Evolutionary conservation across 1,284 basidiomycete genomes (phyloP), one percentile per base, ranked within the genome.

Genomic region (Mycosarcoma maydis): DNA sequence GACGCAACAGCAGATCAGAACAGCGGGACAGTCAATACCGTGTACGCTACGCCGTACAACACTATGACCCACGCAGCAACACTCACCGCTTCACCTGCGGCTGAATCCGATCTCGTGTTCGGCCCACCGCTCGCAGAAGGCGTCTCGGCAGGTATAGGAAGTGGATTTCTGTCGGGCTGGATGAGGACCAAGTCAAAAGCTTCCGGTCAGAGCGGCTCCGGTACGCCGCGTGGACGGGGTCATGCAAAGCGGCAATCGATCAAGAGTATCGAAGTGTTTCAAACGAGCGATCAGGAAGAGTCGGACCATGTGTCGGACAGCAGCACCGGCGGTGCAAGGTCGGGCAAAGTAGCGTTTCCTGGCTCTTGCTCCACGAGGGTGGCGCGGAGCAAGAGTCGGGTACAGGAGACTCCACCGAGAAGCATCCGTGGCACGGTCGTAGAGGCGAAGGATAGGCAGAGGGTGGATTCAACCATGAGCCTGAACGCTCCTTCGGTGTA

Each of bases 231-330:
- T 16, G 27, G 6, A 10, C 38, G n/a, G 13, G 55, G 52, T 1
- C 68, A 71, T 47, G 13, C 17, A 11, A 73, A 73, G 26, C 40
- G 67, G 6, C 58, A 62, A 26, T 58, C 53, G 20, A 71, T 73
- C 32, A 47, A 52, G 39, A 64, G 60, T 57, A 73, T 71, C 39
- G 66, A 72, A n/a, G 59, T 72, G 27, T 64, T 72, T 20, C 64
- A 72, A 37, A 36, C 39, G 1, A 33, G 34, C 29, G 59, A 69
- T 36, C 37, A 30, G 29, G 45, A 46, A 13, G 61, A 56, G 19
- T 30, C 39, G 10, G 45, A 47, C 27, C 27, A 29, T 13, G 7
- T 26, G 9, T 45, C 43, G 1, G 38, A 50, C 1, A 29, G 32
- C n/a, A 45, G 23, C 20, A 20, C 23, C 6, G 29, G 24, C n/a